Evolutionary conservation across 2,329 filamentous ascomycete species (phyloP).

Genomic region (Alternaria consortialis): DNA sequence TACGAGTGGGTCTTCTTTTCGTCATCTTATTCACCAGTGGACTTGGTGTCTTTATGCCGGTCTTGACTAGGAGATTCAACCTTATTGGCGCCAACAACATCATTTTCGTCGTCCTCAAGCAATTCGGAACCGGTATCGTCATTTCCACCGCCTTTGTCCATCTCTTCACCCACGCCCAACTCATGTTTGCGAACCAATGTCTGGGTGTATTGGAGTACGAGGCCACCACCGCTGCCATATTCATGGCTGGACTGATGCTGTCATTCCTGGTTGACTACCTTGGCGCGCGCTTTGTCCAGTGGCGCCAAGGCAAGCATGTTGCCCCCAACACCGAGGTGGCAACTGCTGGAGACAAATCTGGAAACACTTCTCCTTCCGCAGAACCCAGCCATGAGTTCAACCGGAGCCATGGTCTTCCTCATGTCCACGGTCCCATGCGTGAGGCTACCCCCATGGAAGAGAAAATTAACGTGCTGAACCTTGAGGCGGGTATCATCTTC

Average conservation of each 20-base stretch:
- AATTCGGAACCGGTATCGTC: constrained; percentile 76
- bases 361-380: constrained; percentile 12
- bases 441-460: constrained; percentile 42
- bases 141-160: constrained; percentile 75
- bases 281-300: constrained; percentile 66
- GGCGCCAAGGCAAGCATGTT: constrained; percentile 38
- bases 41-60: constrained; percentile 74
- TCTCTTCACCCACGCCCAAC: constrained; percentile 75
- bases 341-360: constrained; percentile 23
- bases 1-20: constrained; percentile 77
- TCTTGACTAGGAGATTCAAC: constrained; percentile 68
- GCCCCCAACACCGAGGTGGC: constrained; percentile 25
- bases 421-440: constrained; percentile 34
- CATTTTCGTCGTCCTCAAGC: constrained; percentile 72
- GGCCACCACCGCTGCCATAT: constrained; percentile 72
- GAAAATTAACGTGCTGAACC: constrained; percentile 70
- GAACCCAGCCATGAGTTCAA: constrained; percentile 25
- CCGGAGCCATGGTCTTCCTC: constrained; percentile 24
- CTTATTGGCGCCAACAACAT: constrained; percentile 59
- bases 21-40: constrained; percentile 74
- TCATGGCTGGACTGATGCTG: constrained; percentile 77
- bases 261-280: constrained; percentile 76
- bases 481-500: constrained; percentile 79
- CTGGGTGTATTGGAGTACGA: constrained; percentile 73
- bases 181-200: constrained; percentile 78